These are phyloP conservation scores for Alternaria solani DNA, from an alignment of 2,329 filamentous ascomycete genomes.

Conservation along the genomic window DNA sequence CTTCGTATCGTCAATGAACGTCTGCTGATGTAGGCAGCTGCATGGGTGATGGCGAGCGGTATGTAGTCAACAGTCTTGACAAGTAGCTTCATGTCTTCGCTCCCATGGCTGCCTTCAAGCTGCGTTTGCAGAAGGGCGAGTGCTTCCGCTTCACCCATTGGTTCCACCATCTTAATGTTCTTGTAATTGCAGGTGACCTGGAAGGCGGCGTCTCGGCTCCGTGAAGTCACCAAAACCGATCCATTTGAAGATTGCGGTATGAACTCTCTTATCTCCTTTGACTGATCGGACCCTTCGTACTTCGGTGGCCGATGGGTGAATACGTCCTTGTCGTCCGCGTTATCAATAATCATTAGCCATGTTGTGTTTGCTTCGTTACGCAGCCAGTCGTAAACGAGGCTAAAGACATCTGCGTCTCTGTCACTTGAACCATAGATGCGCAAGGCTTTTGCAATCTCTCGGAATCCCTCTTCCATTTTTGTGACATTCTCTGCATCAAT, in stretches of 20 bases:
- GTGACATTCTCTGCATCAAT: slow-evolving; percentile 19
- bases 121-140: slow-evolving; percentile 18
- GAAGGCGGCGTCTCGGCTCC: slow-evolving; percentile 22
- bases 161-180: slow-evolving; percentile 15
- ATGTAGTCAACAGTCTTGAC: slow-evolving; percentile 30
- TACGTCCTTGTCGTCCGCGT: slow-evolving; percentile 27
- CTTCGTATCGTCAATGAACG: slow-evolving; percentile 29
- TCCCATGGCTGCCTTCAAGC: slow-evolving; percentile 2
- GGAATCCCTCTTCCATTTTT: slow-evolving; percentile 15
- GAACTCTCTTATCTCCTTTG: slow-evolving; percentile 11
- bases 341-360: slow-evolving; percentile 35
- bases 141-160: slow-evolving; percentile 26
- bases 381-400: slow-evolving; percentile 25
- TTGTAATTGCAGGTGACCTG: slow-evolving; percentile 25
- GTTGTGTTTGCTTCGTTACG: slow-evolving; percentile 16
- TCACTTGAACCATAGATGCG: slow-evolving; percentile 18
- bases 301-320: background rate
- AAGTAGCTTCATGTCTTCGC: background rate
- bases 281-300: background rate
- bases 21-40: slow-evolving; percentile 1
- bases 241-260: slow-evolving; percentile 24
- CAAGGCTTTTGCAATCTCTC: background rate
- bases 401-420: slow-evolving; percentile 18
- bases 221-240: slow-evolving; percentile 24
- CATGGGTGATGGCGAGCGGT: background rate